Evolutionary conservation across 2,329 filamentous ascomycete genomes (phyloP).

Genomic region (Fulvia fulva): DNA sequence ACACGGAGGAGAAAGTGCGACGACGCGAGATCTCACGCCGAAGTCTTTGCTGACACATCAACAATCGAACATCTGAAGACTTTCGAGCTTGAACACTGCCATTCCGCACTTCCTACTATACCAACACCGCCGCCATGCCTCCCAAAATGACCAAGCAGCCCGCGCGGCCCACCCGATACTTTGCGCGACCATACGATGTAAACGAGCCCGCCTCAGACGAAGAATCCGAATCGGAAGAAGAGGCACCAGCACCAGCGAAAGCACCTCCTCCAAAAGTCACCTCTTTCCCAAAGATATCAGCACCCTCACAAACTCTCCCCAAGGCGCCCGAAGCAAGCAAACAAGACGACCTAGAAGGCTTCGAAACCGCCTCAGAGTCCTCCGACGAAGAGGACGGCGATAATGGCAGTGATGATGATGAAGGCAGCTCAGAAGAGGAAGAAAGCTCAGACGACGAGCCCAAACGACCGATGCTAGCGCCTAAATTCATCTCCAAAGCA

Average conservation of each 20-base stretch:
- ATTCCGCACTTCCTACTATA: too few relatives aligned
- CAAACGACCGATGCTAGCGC: slow-evolving; percentile 56
- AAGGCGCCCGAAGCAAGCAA: slow-evolving; percentile 31
- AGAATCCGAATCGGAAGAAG: slow-evolving; percentile 48
- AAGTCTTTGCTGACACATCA: too few relatives aligned
- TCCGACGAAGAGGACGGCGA: slow-evolving; percentile 39
- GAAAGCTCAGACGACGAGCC: slow-evolving; percentile 58
- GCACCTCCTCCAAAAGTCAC: slow-evolving; percentile 42
- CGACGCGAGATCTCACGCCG: too few relatives aligned
- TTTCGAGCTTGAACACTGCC: too few relatives aligned
- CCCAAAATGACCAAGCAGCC: slow-evolving; percentile 93
- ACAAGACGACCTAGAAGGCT: slow-evolving; percentile 48
- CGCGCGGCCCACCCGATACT: slow-evolving; percentile 71
- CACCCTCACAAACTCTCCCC: slow-evolving; percentile 17
- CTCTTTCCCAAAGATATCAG: slow-evolving; percentile 43
- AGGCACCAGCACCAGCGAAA: slow-evolving; percentile 36
- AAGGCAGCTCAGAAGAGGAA: slow-evolving; percentile 53
- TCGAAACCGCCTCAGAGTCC: slow-evolving; percentile 53
- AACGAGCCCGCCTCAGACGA: slow-evolving; percentile 43
- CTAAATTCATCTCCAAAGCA: slow-evolving; percentile 63
- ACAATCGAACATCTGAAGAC: too few relatives aligned
- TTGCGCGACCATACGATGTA: slow-evolving; percentile 72
- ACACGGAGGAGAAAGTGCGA: too few relatives aligned
- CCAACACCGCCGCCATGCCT: slow-evolving; percentile 47
- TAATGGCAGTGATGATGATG: slow-evolving; percentile 35